A percentile compares a stretch with the other conserved stretches of the same genome.
phyloP scores from a whole-genome alignment of 2,329 filamentous ascomycete species.

The Hymenoscyphus linearis region DNA sequence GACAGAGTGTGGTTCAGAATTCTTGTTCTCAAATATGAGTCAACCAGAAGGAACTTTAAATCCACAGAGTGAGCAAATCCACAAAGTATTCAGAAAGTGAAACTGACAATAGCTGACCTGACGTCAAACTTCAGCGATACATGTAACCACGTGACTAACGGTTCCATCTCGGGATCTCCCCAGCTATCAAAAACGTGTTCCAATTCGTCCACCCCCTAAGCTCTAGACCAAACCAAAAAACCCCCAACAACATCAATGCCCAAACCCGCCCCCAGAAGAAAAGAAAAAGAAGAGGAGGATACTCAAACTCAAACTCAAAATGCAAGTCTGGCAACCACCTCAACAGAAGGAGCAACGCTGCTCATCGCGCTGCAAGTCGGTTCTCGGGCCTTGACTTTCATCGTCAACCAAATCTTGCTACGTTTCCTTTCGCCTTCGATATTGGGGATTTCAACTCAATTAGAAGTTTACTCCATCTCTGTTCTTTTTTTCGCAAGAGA shows the following conservation, averaged over 20 bases:
- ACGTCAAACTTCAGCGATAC: not conserved
- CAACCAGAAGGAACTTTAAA: not conserved
- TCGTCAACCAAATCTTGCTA: conserved; percentile 85
- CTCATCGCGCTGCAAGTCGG: conserved; percentile 82
- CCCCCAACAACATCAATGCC: conserved; percentile 1
- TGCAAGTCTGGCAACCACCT: conserved; percentile 16
- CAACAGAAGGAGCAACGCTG: conserved; percentile 25
- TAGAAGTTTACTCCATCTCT: conserved; percentile 88
- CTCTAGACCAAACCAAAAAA: not conserved
- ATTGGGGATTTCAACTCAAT: conserved; percentile 79
- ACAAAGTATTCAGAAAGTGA: not conserved
- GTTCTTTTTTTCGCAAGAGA: conserved; percentile 94
- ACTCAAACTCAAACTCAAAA: too few relatives aligned
- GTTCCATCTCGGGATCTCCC: not conserved
- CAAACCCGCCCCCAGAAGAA: not conserved
- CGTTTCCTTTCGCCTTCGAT: conserved; percentile 81
- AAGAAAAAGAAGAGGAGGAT: not conserved
- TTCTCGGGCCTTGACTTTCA: conserved; percentile 84
- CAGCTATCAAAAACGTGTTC: not conserved
- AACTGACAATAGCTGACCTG: not conserved
- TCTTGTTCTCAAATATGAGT: not conserved
- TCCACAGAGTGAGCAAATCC: not conserved
- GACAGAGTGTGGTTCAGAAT: not conserved
- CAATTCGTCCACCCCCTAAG: not conserved
- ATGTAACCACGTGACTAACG: not conserved